A percentile compares a stretch with the other conserved stretches of the same genome.
phyloP scores from a whole-genome alignment of 345 rosid species.

The Heritiera fomes region DNA sequence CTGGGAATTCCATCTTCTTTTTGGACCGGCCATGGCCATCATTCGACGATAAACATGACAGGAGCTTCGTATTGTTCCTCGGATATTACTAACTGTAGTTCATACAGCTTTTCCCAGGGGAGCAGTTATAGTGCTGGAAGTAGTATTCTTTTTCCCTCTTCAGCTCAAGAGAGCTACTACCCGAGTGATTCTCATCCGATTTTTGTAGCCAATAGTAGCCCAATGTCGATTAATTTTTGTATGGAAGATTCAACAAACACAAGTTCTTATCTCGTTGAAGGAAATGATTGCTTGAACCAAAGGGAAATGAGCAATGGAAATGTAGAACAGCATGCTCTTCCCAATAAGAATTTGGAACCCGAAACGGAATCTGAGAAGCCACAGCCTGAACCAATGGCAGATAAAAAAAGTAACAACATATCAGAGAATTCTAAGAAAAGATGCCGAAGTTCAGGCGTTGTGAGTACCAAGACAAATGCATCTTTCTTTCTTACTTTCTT shows the following conservation, averaged over 20 bases:
- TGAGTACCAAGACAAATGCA: constrained; percentile 37
- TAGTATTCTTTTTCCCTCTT: constrained; percentile 29
- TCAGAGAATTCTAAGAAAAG: constrained; percentile 57
- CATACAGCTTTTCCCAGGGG: constrained; percentile 35
- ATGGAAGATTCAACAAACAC: constrained; percentile 45
- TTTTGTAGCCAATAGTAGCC: constrained; percentile 26
- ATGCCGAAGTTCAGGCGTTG: constrained; percentile 42
- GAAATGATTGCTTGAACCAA: constrained; percentile 32
- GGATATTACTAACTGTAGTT: constrained; percentile 19
- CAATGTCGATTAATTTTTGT: constrained; percentile 41
- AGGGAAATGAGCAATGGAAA: constrained; percentile 35
- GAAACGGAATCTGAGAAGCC: constrained; percentile 31
- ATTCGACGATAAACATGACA: constrained; percentile 34
- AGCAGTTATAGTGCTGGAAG: constrained; percentile 35
- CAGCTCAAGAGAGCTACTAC: constrained; percentile 36
- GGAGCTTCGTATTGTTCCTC: constrained; percentile 22
- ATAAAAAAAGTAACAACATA: constrained; percentile 35
- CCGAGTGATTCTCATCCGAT: constrained; percentile 38
- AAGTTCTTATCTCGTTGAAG: constrained; percentile 44
- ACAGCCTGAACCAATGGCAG: constrained; percentile 27
- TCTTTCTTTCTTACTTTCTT: background rate
- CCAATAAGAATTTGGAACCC: constrained; percentile 25
- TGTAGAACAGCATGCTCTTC: constrained; percentile 37
- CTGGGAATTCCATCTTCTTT: constrained; percentile 28
- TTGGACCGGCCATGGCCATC: constrained; percentile 46